phyloP scores from a whole-genome alignment of 768 basidiomycete genomes.

The Serendipita sp. region DNA sequence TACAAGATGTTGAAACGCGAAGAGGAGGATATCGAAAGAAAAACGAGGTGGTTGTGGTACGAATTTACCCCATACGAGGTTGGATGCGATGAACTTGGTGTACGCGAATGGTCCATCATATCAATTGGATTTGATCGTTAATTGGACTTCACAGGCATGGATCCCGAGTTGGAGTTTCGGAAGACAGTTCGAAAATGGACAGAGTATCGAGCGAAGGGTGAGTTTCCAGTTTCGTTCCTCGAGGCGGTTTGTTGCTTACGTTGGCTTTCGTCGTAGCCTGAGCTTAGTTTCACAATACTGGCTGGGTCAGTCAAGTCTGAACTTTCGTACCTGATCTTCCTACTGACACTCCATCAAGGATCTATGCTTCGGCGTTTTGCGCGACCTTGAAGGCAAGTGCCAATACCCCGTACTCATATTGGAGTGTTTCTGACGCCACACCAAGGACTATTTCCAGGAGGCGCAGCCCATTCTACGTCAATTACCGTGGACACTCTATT shows the following conservation, averaged over 20 bases:
- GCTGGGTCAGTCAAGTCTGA: constrained; percentile 10
- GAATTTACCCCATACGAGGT: constrained; percentile 19
- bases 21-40: constrained; percentile 8
- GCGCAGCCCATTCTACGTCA: constrained; percentile 14
- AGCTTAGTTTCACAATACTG: constrained; percentile 18
- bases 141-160: constrained; percentile 13
- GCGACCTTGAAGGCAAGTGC: constrained; percentile 13
- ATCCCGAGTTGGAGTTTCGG: constrained; percentile 20
- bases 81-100: constrained; percentile 14
- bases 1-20: constrained; percentile 7
- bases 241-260: not conserved
- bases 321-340: no score
- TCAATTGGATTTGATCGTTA: not conserved
- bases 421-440: constrained; percentile 7
- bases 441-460: constrained; percentile 18
- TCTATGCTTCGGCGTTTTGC: constrained; percentile 20
- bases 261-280: constrained; percentile 11
- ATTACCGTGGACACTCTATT: constrained; percentile 11
- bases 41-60: constrained; percentile 17
- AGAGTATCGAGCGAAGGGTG: constrained; percentile 12
- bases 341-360: constrained; percentile 5
- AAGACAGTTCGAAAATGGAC: constrained; percentile 16
- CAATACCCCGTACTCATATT: not conserved
- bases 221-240: not conserved
- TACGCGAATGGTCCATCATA: constrained; percentile 5